Evolutionary conservation across 2,329 filamentous ascomycete genomes (phyloP), one percentile per base, ranked within the genome.

Genomic region (Botryotinia globosa): DNA sequence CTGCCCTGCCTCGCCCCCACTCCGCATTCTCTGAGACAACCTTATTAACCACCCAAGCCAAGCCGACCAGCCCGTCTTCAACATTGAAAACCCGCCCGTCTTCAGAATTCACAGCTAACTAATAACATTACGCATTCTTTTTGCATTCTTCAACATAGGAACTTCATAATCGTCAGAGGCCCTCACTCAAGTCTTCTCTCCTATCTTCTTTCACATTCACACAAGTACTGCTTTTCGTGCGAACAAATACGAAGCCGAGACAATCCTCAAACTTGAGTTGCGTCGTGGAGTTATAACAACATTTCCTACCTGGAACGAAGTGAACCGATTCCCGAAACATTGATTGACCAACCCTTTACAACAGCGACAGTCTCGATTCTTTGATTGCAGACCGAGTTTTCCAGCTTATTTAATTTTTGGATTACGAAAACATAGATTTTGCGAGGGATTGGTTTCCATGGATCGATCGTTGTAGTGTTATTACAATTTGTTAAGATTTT

Each of bases 1-100:
- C 45, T 51, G 51, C 51, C 51, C 51, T 54, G 51, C 51, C 25
- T 54, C 51, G 51, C 25, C 34, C 69, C 69, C 69, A 71, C 69
- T 72, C 69, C 69, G 39, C 69, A 72, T 72, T 72, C 61, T 72
- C 62, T 67, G 48, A 72, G 37, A 58, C 69, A 39, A 67, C 69
- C 56, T n/a, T n/a, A n/a, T n/a, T n/a, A n/a, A n/a, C n/a, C n/a
- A n/a, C n/a, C n/a, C n/a, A n/a, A 29, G n/a, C 45, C 34, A 65
- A 62, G 42, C 29, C 32, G 32, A 14, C 34, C 64, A 54, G 64
- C 65, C 65, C 34, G 65, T 56, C 34, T 67, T 67, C 34, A 37
- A 16, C 22, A 56, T 56, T 67, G 65, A 67, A 56, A 44, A 32
- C 37, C 18, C 12, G n/a, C n/a, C n/a, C n/a, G n/a, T 32, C 32